Evolutionary conservation across 2,329 filamentous ascomycete species (phyloP), one percentile per base, ranked within the genome.

Genomic region (Peltaster fructicola): DNA sequence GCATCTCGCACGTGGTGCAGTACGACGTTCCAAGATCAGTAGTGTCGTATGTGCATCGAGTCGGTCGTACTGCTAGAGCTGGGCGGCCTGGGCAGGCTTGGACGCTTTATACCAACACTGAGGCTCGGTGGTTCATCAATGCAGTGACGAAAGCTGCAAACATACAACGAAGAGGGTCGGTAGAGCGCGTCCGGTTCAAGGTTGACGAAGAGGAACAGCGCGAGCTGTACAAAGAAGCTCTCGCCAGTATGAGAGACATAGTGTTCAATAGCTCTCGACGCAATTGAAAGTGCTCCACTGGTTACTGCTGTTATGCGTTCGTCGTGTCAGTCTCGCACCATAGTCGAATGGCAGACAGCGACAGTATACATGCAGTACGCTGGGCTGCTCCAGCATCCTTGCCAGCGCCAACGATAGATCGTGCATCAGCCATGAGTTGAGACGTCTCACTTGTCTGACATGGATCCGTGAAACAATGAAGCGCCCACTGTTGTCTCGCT

Each of bases 111-210:
- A 74, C 73, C 4, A 74, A 82, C 39, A 65, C 66, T 3, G 84
- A 98, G 52, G 82, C 73, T 12, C 68, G 76, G 21, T 92, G 88
- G 84, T 98, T 95, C 53, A 82, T 79, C 66, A 75, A 76, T 30
- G 76, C 78, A 39, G 73, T 95, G 33, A 76, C 70, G 2, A 65
- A 63, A 28, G 56, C 57, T 4, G 44, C 51, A 13, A 62, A 59
- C 29, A 57, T 72, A 4, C 48, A 53, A 29, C 56, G 67, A 23
- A 45, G 44, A 3, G 45, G 34, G 3, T 59, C 53, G 32, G 54
- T 64, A 14, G 50, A 52, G 33, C 53, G 61, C n/a, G 36, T 41
- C 2, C 38, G 36, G 25, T 15, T 45, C 8, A 20, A 23, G 6
- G 24, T 27, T 24, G 15, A 30, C 20, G 23, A 25, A 22, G 21